Conservation (phyloP, 306 rosid genomes). For the Quercus parvula region DNA sequence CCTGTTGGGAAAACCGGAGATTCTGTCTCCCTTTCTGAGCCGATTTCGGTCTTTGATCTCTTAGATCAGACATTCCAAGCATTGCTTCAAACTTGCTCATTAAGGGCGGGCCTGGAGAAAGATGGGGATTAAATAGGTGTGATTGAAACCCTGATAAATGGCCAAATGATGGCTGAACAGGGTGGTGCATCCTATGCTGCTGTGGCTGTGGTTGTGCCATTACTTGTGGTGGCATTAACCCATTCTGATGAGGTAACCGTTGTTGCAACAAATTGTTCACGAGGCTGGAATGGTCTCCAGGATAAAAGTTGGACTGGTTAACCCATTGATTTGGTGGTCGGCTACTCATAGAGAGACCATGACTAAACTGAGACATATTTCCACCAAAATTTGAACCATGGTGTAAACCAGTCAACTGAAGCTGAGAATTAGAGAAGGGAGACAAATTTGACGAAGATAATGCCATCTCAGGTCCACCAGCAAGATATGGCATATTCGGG, state of each 20-base stretch:
- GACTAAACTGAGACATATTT: conserved; percentile 42
- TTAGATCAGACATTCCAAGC: conserved; percentile 68
- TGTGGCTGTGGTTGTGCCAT: conserved; percentile 54
- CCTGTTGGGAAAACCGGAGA: conserved; percentile 54
- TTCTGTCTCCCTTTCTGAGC: conserved; percentile 59
- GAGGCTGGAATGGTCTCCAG: conserved; percentile 50
- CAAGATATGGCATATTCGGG: conserved; percentile 44
- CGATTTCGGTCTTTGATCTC: conserved; percentile 74
- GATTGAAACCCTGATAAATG: conserved; percentile 50
- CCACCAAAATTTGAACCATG: conserved; percentile 55
- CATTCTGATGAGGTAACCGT: conserved; percentile 56
- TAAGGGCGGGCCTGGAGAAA: conserved; percentile 60
- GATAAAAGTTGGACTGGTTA: conserved; percentile 44
- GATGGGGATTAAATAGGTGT: conserved; percentile 46
- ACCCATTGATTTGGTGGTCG: conserved; percentile 51
- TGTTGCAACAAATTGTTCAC: conserved; percentile 48
- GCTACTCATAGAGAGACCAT: conserved; percentile 38
- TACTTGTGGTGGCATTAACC: conserved; percentile 49
- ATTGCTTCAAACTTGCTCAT: conserved; percentile 69
- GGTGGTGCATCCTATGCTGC: conserved; percentile 53
- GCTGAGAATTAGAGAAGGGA: conserved; percentile 46
- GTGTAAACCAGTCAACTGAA: conserved; percentile 46
- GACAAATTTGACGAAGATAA: conserved; percentile 47
- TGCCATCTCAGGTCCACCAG: conserved; percentile 48
- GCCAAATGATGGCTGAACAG: conserved; percentile 47